A percentile compares a stretch with the other conserved stretches of the same genome.
phyloP scores from a whole-genome alignment of 768 basidiomycete genomes.

The Russula sp. region DNA sequence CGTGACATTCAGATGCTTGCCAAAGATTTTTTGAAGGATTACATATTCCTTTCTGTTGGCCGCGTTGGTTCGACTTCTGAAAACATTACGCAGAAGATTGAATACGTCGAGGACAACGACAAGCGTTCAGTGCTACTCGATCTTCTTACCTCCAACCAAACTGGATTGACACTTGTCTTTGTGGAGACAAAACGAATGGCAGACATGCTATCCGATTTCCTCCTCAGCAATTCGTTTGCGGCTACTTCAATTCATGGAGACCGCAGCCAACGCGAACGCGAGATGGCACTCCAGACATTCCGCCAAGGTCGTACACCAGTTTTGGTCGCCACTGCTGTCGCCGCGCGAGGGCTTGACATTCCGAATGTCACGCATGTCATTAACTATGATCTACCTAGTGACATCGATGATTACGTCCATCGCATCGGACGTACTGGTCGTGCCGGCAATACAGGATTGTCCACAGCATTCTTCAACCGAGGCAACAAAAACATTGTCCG shows the following conservation, averaged over 20 bases:
- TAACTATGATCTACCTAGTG: conserved; percentile 95
- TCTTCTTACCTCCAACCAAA: conserved; percentile 74
- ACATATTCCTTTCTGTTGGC: conserved; percentile 97
- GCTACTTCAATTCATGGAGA: conserved; percentile 99
- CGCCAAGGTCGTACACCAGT: conserved; percentile 91
- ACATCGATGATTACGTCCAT: conserved; percentile 99
- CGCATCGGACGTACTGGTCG: conserved; percentile 97
- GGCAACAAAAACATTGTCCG: conserved; percentile 89
- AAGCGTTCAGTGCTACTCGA: conserved; percentile 96
- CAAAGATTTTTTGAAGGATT: conserved; percentile 94
- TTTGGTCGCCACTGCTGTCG: conserved; percentile 96
- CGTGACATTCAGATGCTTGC: conserved; percentile 97
- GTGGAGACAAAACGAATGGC: conserved; percentile 99
- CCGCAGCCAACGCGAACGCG: conserved; percentile 95
- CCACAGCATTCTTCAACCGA: conserved; percentile 94
- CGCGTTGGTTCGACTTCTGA: conserved; percentile 98
- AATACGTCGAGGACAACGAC: conserved; percentile 95
- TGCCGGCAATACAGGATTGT: conserved; percentile 94
- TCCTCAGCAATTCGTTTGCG: conserved; percentile 71
- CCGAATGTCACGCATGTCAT: conserved; percentile 98
- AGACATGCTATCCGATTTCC: conserved; percentile 95
- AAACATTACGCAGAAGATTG: conserved; percentile 98
- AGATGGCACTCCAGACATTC: conserved; percentile 93
- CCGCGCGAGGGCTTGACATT: conserved; percentile 97
- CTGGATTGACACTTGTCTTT: conserved; percentile 87